These are phyloP conservation scores for Claviceps cyperi DNA, from an alignment of 2,329 filamentous ascomycete genomes.

Conservation along the genomic window DNA sequence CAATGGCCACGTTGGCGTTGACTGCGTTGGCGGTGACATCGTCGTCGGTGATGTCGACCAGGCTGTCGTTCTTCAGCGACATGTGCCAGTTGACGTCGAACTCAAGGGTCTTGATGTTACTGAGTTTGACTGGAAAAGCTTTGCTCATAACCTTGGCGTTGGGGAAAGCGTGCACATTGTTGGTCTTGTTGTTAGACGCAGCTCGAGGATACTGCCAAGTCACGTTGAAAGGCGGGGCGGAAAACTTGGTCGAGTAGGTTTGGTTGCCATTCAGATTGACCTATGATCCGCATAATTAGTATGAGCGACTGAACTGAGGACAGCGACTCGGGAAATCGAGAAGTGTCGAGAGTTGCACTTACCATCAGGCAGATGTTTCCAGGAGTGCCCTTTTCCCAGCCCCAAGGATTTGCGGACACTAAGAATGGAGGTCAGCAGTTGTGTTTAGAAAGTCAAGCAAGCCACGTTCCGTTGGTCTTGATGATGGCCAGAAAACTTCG, in stretches of 20 bases:
- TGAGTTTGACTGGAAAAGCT: conserved; percentile 28
- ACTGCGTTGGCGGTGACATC: conserved; percentile 21
- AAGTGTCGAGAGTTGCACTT: conserved; percentile 5
- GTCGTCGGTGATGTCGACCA: conserved; percentile 19
- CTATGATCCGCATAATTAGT: not conserved
- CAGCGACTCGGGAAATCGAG: not conserved
- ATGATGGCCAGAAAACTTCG: not conserved
- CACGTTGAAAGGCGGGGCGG: conserved; percentile 34
- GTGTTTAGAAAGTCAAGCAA: not conserved
- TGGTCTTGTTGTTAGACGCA: conserved; percentile 6
- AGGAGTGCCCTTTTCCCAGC: conserved; percentile 21
- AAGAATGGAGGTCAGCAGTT: not conserved
- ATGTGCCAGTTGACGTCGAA: conserved; percentile 35
- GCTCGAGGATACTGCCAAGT: conserved; percentile 37
- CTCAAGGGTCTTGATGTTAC: conserved; percentile 23
- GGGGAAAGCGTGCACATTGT: conserved; percentile 38
- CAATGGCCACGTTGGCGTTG: conserved; percentile 42
- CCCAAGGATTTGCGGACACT: conserved; percentile 46
- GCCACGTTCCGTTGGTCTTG: not conserved
- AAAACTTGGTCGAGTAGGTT: conserved; percentile 30
- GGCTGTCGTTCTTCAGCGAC: conserved; percentile 27
- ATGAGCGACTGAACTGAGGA: not conserved
- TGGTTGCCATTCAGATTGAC: conserved; percentile 21
- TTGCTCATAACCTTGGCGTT: conserved; percentile 33
- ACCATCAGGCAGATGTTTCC: conserved; percentile 39